Conservation (phyloP, 2,329 filamentous ascomycete genomes). For the Mycosphaerella arachidis region DNA sequence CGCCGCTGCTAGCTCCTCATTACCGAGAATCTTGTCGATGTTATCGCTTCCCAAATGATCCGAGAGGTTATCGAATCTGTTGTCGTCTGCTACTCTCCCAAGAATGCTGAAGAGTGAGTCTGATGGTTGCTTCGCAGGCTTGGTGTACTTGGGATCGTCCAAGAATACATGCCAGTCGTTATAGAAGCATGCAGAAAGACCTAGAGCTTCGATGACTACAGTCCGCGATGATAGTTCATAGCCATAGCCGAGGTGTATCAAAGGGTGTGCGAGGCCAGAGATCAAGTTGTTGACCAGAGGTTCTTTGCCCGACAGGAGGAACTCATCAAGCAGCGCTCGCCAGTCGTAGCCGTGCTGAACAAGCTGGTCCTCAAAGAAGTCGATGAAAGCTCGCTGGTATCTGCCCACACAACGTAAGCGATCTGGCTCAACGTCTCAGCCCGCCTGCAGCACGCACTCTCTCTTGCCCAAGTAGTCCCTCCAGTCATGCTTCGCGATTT, state of each 20-base stretch:
- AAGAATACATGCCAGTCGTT: constrained; percentile 56
- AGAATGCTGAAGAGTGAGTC: constrained; percentile 67
- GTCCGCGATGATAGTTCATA: constrained; percentile 83
- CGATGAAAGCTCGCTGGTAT: constrained; percentile 86
- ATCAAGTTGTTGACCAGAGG: constrained; percentile 79
- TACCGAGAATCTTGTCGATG: constrained; percentile 61
- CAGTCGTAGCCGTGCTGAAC: constrained; percentile 76
- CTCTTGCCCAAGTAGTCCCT: constrained; percentile 73
- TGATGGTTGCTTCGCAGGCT: constrained; percentile 54
- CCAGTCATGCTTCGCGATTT: constrained; percentile 83
- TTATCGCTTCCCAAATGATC: constrained; percentile 56
- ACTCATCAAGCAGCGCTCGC: constrained; percentile 71
- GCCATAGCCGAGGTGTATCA: constrained; percentile 95
- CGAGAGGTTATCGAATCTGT: constrained; percentile 65
- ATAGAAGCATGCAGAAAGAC: constrained; percentile 60
- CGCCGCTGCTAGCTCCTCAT: constrained; percentile 65
- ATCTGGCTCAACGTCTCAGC: background rate
- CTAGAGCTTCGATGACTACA: constrained; percentile 81
- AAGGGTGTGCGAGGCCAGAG: constrained; percentile 74
- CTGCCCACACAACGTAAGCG: constrained; percentile 31
- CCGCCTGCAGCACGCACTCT: constrained; percentile 42
- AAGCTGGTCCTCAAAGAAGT: constrained; percentile 92
- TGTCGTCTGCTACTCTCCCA: constrained; percentile 63
- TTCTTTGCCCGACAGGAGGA: constrained; percentile 66
- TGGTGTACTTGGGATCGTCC: constrained; percentile 69